Base-by-base conservation (phyloP, 805 yeast genomes). In the Vanderwaltozyma verrucispora region DNA sequence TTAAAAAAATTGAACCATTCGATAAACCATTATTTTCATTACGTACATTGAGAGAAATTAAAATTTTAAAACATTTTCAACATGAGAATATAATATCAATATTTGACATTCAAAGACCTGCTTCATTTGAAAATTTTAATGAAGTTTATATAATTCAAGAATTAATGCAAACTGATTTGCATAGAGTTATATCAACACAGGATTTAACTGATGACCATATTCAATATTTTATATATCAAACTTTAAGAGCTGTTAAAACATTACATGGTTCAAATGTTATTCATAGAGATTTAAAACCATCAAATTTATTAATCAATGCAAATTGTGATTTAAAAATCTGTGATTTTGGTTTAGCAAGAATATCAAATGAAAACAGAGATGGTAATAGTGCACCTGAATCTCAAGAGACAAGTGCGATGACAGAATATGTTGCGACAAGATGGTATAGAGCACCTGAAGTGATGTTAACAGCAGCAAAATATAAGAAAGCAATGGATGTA, bases 371-470 rank as follows among this genome's bases (percentile, higher is more conserved):
- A 14, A 40, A 45, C 26, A 16, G 29, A 39, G 1, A 21, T 21
- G 49, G 45, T 16, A 37, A 38, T 40, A 83, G 32, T 4, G 46
- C 38, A 3, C 35, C 41, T 8, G 44, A 42, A n/a, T 35, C 41
- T n/a, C 41, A 41, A 26, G 43, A 42, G 28, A 43, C 45, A 10
- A 46, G 45, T 38, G 54, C 56, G 1, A 81, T 89, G 94, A 89
- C 97, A 2, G 97, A 89, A 60, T 89, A 89, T 56, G 97, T 89
- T 31, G 97, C 97, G 9, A 89, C 97, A 3, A 68, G 97, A 47
- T 89, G 97, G 96, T 89, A 89, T 60, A 69, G 97, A 39, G 97
- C 97, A 1, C 97, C 97, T 0, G 97, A 89, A 52, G 87, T 89
- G 56, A 89, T 89, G 97, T 70, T 89, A 35, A 86, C 95, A 12